Conservation (phyloP, 306 rosid genomes). For the Crataegus laevigata region DNA sequence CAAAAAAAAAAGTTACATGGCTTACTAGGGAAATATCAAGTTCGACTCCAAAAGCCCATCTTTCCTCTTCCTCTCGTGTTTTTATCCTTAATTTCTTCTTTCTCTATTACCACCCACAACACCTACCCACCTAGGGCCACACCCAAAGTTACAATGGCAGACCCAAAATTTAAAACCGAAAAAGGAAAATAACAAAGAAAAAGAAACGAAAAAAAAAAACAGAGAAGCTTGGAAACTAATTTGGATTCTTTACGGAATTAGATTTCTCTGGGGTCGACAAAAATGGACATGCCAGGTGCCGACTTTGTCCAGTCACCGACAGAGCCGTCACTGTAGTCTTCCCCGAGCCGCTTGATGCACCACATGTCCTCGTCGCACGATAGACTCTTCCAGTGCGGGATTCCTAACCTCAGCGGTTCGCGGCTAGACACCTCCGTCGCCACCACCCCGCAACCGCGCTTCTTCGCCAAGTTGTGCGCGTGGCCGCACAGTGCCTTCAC, state of each 20-base stretch:
- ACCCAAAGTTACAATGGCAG: not conserved
- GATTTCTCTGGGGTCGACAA: conserved; percentile 92
- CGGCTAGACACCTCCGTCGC: conserved; percentile 67
- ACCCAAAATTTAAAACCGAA: not conserved
- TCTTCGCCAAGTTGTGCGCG: conserved; percentile 75
- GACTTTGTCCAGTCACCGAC: conserved; percentile 98
- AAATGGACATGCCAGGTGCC: conserved; percentile 61
- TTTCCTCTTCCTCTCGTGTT: not conserved
- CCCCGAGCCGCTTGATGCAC: conserved; percentile 78
- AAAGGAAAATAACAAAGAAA: not conserved
- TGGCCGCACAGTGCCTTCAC: conserved; percentile 52
- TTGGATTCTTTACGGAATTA: conserved; percentile 18
- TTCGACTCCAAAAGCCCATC: conserved; percentile 18
- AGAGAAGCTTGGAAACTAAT: not conserved
- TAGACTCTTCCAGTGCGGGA: conserved; percentile 87
- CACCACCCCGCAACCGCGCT: conserved; percentile 60
- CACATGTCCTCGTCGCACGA: conserved; percentile 74
- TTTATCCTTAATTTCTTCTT: not conserved
- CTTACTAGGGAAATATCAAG: not conserved
- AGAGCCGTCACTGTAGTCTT: conserved; percentile 78
- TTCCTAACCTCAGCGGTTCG: conserved; percentile 55
- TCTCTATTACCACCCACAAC: conserved; percentile 7
- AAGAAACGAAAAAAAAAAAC: not conserved
- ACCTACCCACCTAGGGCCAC: conserved; percentile 14
- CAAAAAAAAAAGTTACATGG: conserved; percentile 12